Conservation (phyloP, 306 rosid species). For the Myrica gale region DNA sequence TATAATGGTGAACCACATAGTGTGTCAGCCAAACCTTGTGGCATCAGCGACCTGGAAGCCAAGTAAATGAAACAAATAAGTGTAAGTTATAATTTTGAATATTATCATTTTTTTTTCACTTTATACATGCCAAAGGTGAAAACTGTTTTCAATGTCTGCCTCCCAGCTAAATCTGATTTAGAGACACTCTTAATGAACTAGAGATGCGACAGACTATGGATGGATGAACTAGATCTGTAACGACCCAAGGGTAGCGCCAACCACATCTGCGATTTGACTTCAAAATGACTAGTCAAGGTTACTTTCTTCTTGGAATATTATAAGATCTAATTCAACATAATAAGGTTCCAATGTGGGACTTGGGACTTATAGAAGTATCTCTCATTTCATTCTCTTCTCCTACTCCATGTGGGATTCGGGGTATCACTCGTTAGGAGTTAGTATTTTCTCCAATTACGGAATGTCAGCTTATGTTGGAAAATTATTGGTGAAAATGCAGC, state of each 20-base stretch:
- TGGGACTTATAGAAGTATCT: too few relatives aligned
- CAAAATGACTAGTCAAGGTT: too few relatives aligned
- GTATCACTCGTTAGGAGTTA: conserved; percentile 12
- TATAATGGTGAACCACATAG: conserved; percentile 93
- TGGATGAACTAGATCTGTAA: too few relatives aligned
- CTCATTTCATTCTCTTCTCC: too few relatives aligned
- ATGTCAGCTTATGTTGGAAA: not conserved
- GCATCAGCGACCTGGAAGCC: conserved; percentile 68
- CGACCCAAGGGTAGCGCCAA: too few relatives aligned
- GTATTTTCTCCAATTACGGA: not conserved
- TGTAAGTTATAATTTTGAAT: conserved; percentile 8
- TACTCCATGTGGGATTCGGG: too few relatives aligned
- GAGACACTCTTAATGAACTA: not conserved
- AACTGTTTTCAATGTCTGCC: not conserved
- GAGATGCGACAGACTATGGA: not conserved
- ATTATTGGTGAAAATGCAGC: not conserved
- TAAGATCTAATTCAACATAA: too few relatives aligned
- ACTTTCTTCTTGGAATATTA: too few relatives aligned
- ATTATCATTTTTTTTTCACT: conserved; percentile 4
- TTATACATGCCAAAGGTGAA: conserved; percentile 16
- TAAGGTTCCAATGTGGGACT: too few relatives aligned
- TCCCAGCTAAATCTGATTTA: conserved; percentile 6
- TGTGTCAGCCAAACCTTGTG: conserved; percentile 77
- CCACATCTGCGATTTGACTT: too few relatives aligned
- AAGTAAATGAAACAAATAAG: conserved; percentile 25